Evolutionary conservation across 805 yeast species (phyloP).

Genomic region (Metschnikowia noctiluminum): DNA sequence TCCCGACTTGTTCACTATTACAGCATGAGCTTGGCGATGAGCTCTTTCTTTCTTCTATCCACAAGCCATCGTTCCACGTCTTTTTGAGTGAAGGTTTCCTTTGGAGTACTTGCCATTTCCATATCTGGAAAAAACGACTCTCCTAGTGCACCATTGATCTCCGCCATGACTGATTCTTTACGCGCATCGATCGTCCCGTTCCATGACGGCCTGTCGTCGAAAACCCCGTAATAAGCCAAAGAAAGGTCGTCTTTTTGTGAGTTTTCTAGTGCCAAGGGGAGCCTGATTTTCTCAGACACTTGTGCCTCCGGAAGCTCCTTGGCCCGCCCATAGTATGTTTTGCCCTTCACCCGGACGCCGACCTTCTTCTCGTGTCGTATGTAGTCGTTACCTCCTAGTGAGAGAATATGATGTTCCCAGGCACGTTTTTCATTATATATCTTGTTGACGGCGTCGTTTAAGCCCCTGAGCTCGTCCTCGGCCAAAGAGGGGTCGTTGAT

Average conservation of each 20-base stretch:
- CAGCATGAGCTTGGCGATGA: conserved; percentile 30
- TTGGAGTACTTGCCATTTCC: not conserved
- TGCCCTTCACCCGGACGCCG: conserved; percentile 44
- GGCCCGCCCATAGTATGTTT: conserved; percentile 81
- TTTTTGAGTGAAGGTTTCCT: conserved; percentile 22
- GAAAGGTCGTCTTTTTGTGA: conserved; percentile 10
- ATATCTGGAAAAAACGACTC: conserved; percentile 2
- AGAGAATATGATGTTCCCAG: conserved; percentile 75
- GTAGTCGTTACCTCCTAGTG: conserved; percentile 74
- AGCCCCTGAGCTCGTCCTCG: conserved; percentile 63
- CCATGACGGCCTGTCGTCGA: conserved; percentile 23
- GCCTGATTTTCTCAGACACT: conserved; percentile 1
- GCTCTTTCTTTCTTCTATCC: conserved; percentile 39
- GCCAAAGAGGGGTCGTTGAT: conserved; percentile 57
- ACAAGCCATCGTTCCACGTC: conserved; percentile 49
- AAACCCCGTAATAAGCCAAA: conserved; percentile 43
- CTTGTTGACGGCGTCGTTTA: conserved; percentile 71
- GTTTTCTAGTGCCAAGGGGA: conserved; percentile 11
- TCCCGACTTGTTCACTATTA: conserved; percentile 1
- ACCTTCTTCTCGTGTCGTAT: conserved; percentile 26
- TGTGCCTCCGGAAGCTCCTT: conserved; percentile 71
- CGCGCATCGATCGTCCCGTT: conserved; percentile 1
- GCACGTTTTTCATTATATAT: conserved; percentile 62
- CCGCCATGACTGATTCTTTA: conserved; percentile 7
- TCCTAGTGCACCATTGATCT: conserved; percentile 15